These are phyloP conservation scores for Trypanosoma melophagium DNA, from an alignment of 208 protist species.

Conservation along the genomic window DNA sequence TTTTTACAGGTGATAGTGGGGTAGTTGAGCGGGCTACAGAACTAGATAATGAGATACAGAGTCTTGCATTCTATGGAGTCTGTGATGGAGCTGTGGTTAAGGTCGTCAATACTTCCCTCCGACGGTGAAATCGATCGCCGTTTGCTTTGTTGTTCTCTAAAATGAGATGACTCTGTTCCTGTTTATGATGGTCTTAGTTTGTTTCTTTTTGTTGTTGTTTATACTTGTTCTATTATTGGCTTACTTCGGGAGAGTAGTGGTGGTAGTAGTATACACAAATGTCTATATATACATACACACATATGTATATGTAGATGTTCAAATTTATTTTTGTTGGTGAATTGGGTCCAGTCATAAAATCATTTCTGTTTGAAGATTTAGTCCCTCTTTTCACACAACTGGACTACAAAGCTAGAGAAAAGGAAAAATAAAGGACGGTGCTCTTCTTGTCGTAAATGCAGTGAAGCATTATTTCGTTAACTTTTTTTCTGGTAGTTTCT, in stretches of 20 bases:
- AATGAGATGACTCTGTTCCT: no score
- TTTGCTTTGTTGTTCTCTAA: background rate
- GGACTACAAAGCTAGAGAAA: no score
- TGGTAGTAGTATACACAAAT: no score
- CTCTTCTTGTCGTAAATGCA: no score
- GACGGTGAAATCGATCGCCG: conserved; percentile 9
- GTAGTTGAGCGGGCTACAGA: conserved; percentile 47
- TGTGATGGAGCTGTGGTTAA: conserved; percentile 58
- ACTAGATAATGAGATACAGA: conserved; percentile 74
- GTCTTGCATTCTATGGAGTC: conserved; percentile 76
- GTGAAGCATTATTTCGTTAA: conserved; percentile 1
- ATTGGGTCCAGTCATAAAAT: background rate
- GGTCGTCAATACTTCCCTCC: conserved; percentile 72
- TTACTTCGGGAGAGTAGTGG: no score
- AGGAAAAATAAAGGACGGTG: no score
- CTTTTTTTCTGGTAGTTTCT: conserved; percentile 12
- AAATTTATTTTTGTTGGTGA: no score
- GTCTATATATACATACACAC: no score
- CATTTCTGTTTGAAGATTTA: background rate
- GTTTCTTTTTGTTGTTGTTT: background rate
- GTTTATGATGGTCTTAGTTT: no score
- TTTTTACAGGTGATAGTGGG: conserved; percentile 61
- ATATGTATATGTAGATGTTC: no score
- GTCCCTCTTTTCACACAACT: no score
- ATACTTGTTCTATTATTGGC: no score